Evolutionary conservation across 164 flowering plant species (phyloP).

Genomic region (Santalum album): DNA sequence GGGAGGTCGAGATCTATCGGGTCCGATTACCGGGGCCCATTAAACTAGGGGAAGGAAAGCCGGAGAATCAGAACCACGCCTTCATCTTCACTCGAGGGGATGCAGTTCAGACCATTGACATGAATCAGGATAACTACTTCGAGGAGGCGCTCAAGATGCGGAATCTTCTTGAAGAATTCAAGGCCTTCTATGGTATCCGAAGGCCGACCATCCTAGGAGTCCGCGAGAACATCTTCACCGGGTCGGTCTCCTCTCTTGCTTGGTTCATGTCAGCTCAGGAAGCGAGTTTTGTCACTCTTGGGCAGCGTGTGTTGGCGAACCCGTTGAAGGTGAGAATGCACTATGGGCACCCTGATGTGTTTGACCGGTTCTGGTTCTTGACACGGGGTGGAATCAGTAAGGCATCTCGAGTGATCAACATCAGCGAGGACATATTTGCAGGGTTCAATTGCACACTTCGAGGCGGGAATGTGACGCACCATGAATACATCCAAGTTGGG

Average conservation of each 20-base stretch:
- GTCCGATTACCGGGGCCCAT: constrained; percentile 80
- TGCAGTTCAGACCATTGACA: constrained; percentile 93
- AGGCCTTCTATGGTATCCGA: constrained; percentile 53
- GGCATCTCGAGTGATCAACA: constrained; percentile 84
- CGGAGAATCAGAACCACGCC: constrained; percentile 97
- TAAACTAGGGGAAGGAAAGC: constrained; percentile 93
- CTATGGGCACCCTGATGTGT: constrained; percentile 97
- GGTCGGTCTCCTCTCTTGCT: constrained; percentile 92
- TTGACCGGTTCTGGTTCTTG: constrained; percentile 89
- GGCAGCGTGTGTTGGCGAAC: constrained; percentile 91
- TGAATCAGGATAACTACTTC: constrained; percentile 93
- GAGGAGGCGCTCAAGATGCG: constrained; percentile 97
- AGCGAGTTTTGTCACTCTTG: constrained; percentile 85
- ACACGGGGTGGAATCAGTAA: constrained; percentile 91
- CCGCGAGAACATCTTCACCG: constrained; percentile 84
- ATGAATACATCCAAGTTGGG: constrained; percentile 95
- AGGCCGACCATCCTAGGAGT: constrained; percentile 92
- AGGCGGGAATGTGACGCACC: constrained; percentile 96
- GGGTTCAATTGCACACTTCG: constrained; percentile 92
- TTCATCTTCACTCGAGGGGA: constrained; percentile 92
- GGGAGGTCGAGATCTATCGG: constrained; percentile 84
- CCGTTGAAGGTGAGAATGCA: constrained; percentile 92
- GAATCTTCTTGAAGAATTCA: constrained; percentile 78
- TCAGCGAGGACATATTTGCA: constrained; percentile 96
- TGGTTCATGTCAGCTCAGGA: constrained; percentile 99